Evolutionary conservation across 129 eudicot genomes (phyloP), one percentile per base, ranked within the genome.

Genomic region (Artemisia annua): DNA sequence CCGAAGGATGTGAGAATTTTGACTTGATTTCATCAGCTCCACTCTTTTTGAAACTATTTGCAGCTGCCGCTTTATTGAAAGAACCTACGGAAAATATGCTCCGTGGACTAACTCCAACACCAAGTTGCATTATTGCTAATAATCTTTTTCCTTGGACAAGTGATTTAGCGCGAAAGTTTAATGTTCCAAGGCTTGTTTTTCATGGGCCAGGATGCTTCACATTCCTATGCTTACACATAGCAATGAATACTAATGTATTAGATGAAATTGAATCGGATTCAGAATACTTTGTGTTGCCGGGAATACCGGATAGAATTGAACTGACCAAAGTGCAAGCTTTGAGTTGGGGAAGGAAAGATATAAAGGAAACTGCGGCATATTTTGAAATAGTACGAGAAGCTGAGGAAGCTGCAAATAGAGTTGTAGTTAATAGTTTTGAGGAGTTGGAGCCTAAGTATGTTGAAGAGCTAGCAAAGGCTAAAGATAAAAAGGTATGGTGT

Each of bases 131-230:
- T n/a, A 72, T 86, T 22, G 75, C 76, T 2, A 88, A 83, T 35
- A 71, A 65, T 18, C 66, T 66, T 49, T 13, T 78, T 2, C 52
- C 81, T 5, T 87, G 88, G 88, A 79, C 88, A 5, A 39, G 19
- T 3, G 73, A 73, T 9, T 11, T 72, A 7, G 77, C 86, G 7
- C 72, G 24, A 1, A 81, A 70, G 77, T 55, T 81, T 18, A 46
- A 60, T 1, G 70, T 83, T 60, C 92, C 92, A 0, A 50, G 86
- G 66, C 54, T 83, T 26, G 51, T 73, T 44, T 87, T 84, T 39
- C 82, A 87, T 55, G 89, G 93, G 5, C 83, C 82, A 4, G 81
- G 86, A 43, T 88, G 86, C 43, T 85, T 85, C 11, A 48, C 87
- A 1, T 82, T 30, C 30, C 5, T 83, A 17, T 70, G 83, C 11